Evolutionary conservation across 1,284 basidiomycete genomes (phyloP).

Genomic region (Malassezia dermatis): DNA sequence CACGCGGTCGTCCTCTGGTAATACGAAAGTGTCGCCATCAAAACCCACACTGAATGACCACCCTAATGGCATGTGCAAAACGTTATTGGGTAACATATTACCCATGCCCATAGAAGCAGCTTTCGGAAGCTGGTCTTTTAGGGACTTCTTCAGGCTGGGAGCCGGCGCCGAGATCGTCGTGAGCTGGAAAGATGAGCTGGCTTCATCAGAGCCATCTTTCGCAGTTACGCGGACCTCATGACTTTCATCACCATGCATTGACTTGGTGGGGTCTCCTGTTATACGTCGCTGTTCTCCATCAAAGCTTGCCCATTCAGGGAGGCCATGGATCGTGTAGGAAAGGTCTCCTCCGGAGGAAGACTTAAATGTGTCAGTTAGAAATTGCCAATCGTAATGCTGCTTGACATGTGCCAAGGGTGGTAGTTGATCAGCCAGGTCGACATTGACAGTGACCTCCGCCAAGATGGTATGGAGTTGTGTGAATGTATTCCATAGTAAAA

Average conservation of each 20-base stretch:
- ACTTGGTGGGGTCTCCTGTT: conserved; percentile 8
- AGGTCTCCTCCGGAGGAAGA: background rate
- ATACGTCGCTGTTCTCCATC: background rate
- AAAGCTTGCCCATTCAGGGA: conserved; percentile 15
- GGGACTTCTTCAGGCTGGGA: conserved; percentile 29
- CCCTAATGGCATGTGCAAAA: conserved; percentile 62
- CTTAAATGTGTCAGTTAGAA: conserved; percentile 7
- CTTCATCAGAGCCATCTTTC: background rate
- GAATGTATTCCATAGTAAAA: background rate
- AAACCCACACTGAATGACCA: conserved; percentile 92
- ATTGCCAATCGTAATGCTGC: conserved; percentile 16
- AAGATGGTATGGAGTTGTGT: background rate
- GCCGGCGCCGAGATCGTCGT: conserved; percentile 27
- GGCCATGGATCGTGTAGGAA: conserved; percentile 2
- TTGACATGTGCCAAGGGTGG: conserved; percentile 16
- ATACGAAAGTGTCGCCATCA: conserved; percentile 58
- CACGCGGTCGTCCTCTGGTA: conserved; percentile 50
- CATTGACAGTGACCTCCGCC: conserved; percentile 11
- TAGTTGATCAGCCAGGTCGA: conserved; percentile 10
- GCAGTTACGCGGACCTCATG: conserved; percentile 8
- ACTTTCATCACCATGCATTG: background rate
- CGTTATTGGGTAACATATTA: conserved; percentile 33
- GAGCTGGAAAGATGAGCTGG: conserved; percentile 20
- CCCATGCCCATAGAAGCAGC: conserved; percentile 28
- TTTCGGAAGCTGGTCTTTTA: conserved; percentile 34